These are phyloP conservation scores for Bipolaris bicolor DNA, from an alignment of 2,329 filamentous ascomycete species.

Conservation along the genomic window DNA sequence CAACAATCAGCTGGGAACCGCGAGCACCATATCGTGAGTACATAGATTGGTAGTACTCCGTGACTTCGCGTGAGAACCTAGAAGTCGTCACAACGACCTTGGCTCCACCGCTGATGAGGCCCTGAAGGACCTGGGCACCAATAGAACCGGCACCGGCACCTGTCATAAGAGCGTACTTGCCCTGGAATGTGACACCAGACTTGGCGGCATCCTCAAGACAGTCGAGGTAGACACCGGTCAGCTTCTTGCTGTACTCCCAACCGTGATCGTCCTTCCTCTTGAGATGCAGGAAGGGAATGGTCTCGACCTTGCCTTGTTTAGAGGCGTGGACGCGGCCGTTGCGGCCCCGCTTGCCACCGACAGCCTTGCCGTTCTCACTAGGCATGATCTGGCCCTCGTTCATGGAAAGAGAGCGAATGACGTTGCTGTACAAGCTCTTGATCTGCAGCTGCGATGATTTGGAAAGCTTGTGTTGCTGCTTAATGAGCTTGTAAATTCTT, in stretches of 20 bases:
- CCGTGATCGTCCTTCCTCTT: conserved; percentile 93
- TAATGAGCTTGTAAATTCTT: conserved; percentile 97
- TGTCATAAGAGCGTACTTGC: conserved; percentile 97
- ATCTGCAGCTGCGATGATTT: conserved; percentile 97
- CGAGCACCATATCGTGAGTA: conserved; percentile 92
- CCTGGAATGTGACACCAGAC: conserved; percentile 86
- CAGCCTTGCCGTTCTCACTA: conserved; percentile 75
- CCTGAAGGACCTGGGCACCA: conserved; percentile 94
- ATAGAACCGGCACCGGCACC: conserved; percentile 98
- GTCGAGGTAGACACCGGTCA: conserved; percentile 91
- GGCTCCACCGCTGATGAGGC: conserved; percentile 93
- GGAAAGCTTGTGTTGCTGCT: conserved; percentile 96
- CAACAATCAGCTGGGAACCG: conserved; percentile 95
- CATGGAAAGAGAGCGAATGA: conserved; percentile 93
- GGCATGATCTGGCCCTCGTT: conserved; percentile 97
- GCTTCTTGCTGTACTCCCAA: conserved; percentile 99
- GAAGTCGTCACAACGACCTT: conserved; percentile 97
- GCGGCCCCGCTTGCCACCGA: conserved; percentile 63
- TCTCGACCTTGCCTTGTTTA: conserved; percentile 90
- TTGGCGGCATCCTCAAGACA: conserved; percentile 88
- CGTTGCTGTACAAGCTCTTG: conserved; percentile 91
- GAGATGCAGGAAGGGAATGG: conserved; percentile 95
- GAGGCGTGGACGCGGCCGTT: conserved; percentile 59
- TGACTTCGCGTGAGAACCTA: conserved; percentile 94
- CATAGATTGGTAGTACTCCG: conserved; percentile 99